These are phyloP conservation scores for Nyctanthes arbortristis DNA, from an alignment of 257 asterid species.

Conservation along the genomic window DNA sequence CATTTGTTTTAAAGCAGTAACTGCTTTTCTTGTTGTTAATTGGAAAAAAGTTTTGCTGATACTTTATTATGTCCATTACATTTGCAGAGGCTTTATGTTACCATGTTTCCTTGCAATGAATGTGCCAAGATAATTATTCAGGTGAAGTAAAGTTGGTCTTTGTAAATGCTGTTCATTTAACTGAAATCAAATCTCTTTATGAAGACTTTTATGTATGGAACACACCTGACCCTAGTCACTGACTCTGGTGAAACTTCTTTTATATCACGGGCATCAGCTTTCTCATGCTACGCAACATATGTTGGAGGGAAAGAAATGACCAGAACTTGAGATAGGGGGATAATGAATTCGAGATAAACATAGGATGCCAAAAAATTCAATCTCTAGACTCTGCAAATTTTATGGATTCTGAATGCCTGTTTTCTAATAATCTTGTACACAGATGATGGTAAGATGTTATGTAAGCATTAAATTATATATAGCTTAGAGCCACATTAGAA, in stretches of 20 bases:
- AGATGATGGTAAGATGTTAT: background rate
- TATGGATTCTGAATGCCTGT: background rate
- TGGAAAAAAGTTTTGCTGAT: constrained; percentile 18
- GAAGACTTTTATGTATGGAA: background rate
- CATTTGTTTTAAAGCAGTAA: background rate
- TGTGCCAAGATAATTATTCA: constrained; percentile 93
- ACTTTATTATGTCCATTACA: constrained; percentile 18
- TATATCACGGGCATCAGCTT: constrained; percentile 6
- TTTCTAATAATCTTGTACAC: background rate
- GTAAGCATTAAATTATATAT: background rate
- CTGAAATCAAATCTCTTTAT: background rate
- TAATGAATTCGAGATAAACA: background rate
- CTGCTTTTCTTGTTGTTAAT: constrained; percentile 9
- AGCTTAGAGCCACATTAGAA: background rate
- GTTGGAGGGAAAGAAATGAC: background rate
- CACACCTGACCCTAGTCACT: background rate
- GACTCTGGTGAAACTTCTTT: background rate
- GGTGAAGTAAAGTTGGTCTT: constrained; percentile 37
- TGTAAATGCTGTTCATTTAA: background rate
- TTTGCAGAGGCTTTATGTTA: constrained; percentile 87
- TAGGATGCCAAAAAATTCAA: background rate
- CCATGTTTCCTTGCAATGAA: constrained; percentile 97
- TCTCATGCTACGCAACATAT: background rate
- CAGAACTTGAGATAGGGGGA: background rate
- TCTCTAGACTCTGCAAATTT: background rate